Evolutionary conservation across 2,329 filamentous ascomycete species (phyloP).

Genomic region (Macrophomina tecta): DNA sequence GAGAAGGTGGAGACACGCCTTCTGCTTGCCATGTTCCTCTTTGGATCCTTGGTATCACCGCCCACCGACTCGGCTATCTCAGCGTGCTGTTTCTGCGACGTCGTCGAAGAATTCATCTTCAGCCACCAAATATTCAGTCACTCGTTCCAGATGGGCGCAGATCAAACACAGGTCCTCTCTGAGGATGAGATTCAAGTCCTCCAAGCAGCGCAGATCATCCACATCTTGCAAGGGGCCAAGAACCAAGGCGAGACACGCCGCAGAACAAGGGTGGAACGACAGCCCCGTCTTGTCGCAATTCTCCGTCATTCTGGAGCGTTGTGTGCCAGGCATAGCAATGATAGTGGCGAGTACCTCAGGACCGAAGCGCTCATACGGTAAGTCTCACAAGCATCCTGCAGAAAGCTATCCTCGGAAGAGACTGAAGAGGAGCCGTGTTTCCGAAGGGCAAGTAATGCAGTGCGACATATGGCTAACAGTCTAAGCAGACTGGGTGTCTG

Average conservation of each 20-base stretch:
- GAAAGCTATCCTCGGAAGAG: too few species aligned
- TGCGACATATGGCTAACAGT: too few species aligned
- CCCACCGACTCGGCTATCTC: neutral
- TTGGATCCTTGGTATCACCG: neutral
- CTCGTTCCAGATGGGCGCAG: neutral
- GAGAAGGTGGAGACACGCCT: neutral
- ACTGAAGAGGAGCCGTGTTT: too few species aligned
- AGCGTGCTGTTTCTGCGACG: neutral
- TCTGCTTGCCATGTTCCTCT: neutral
- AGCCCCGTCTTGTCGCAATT: neutral
- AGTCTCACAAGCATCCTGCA: neutral
- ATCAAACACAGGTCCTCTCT: neutral
- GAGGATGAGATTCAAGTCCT: neutral
- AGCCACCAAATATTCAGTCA: neutral
- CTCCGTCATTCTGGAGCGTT: neutral
- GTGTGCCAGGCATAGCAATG: neutral
- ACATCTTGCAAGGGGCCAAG: neutral
- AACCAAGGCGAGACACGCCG: neutral
- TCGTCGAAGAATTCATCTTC: neutral
- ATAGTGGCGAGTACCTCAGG: neutral
- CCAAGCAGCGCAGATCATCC: conserved; percentile 3
- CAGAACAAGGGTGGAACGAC: neutral
- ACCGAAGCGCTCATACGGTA: neutral
- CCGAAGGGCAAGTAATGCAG: too few species aligned
- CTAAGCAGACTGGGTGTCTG: neutral